Evolutionary conservation across 2,329 filamentous ascomycete species (phyloP).

Genomic region (Colletotrichum tropicicola): DNA sequence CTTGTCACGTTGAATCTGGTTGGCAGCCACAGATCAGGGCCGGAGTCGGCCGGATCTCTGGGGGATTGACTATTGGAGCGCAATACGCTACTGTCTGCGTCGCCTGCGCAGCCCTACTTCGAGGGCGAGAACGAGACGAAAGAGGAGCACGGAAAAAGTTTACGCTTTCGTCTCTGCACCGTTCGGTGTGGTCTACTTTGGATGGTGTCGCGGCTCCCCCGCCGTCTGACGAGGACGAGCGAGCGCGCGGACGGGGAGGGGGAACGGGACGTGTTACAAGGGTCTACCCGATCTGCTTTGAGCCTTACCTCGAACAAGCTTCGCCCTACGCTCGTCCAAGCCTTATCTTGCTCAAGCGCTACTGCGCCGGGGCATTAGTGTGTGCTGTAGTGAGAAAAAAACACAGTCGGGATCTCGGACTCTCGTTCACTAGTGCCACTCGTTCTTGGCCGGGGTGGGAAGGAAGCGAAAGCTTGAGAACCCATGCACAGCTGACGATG

Average conservation of each 20-base stretch:
- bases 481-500: constrained; percentile 7
- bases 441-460: neutral
- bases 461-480: neutral
- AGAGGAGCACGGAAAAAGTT: neutral
- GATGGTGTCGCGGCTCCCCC: neutral
- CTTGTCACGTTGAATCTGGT: neutral
- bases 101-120: neutral
- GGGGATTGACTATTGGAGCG: neutral
- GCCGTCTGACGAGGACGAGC: no score
- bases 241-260: neutral
- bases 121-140: neutral
- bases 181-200: neutral
- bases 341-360: neutral
- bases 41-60: neutral
- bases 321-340: constrained; percentile 11
- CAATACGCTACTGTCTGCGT: neutral
- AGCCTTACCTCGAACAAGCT: constrained; percentile 7
- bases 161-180: neutral
- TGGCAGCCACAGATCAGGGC: neutral
- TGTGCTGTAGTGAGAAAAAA: no score
- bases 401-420: neutral
- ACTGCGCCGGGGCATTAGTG: neutral
- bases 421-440: neutral
- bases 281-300: neutral
- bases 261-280: neutral